Evolutionary conservation across 83 land plant genomes (phyloP).

Genomic region (Larix sibirica): DNA sequence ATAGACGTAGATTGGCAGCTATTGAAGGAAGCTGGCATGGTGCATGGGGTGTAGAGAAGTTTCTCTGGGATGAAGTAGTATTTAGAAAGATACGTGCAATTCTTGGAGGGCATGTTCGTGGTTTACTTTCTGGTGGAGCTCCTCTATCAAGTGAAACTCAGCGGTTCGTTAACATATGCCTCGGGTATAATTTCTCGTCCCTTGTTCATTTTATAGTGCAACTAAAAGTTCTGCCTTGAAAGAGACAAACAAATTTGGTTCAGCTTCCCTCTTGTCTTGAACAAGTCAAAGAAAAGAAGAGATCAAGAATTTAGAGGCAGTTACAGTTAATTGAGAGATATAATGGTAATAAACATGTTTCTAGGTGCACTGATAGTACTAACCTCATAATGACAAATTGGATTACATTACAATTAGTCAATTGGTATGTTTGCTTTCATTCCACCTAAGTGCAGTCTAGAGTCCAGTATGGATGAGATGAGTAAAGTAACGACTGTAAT

Average conservation of each 20-base stretch:
- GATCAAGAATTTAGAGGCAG: background rate
- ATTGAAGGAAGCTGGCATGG: slow-evolving; percentile 81
- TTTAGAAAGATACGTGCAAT: slow-evolving; percentile 76
- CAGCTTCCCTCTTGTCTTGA: background rate
- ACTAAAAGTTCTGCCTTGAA: background rate
- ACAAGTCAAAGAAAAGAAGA: background rate
- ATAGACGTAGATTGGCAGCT: slow-evolving; percentile 61
- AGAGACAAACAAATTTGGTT: background rate
- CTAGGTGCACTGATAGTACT: background rate
- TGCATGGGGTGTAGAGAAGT: slow-evolving; percentile 75
- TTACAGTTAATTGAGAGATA: background rate
- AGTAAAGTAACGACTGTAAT: too few relatives aligned
- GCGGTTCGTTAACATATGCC: slow-evolving; percentile 94
- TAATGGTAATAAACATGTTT: background rate
- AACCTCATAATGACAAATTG: background rate
- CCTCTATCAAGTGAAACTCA: slow-evolving; percentile 97
- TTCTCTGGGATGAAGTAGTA: slow-evolving; percentile 77
- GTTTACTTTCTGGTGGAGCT: slow-evolving; percentile 96
- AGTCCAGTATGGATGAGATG: too few relatives aligned
- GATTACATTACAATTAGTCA: background rate
- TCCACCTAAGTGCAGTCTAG: too few relatives aligned
- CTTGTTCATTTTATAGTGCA: slow-evolving; percentile 7
- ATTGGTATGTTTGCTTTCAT: background rate
- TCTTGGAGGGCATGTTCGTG: slow-evolving; percentile 88
- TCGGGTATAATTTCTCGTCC: slow-evolving; percentile 55